Conservation (phyloP, 495 filamentous ascomycete genomes). For the Tuber indicum region DNA sequence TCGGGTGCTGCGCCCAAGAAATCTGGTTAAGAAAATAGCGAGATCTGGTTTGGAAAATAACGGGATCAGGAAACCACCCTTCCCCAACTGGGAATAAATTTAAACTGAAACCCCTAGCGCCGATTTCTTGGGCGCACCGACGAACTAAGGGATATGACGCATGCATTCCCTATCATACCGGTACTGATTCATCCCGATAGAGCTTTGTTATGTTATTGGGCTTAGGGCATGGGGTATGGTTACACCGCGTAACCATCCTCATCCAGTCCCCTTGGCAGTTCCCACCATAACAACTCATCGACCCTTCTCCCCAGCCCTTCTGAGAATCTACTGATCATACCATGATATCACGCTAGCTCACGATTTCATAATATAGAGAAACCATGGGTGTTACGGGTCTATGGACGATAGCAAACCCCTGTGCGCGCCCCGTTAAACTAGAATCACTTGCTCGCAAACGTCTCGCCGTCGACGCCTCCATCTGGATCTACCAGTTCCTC, state of each 20-base stretch:
- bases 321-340: conserved; percentile 7
- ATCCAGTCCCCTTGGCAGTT: neutral
- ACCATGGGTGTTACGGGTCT: conserved; percentile 94
- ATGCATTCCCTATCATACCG: neutral
- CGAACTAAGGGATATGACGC: no score
- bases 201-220: neutral
- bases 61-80: no score
- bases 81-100: no score
- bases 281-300: conserved; percentile 7
- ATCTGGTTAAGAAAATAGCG: no score
- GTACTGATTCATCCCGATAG: no score
- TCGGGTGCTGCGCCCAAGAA: no score
- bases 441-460: conserved; percentile 92
- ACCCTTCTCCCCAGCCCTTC: neutral
- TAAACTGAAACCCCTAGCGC: no score
- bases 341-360: conserved; percentile 13
- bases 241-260: conserved; percentile 21
- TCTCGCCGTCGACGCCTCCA: conserved; percentile 92
- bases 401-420: conserved; percentile 90
- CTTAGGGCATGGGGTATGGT: conserved; percentile 23
- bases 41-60: no score
- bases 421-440: conserved; percentile 82
- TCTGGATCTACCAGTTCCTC: conserved; percentile 99
- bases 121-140: no score
- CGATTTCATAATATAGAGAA: neutral